A percentile compares a stretch with the other conserved stretches of the same genome.
Conservation (phyloP, 192 early-diverging fungal species). For the Pecoramyces ruminantium region DNA sequence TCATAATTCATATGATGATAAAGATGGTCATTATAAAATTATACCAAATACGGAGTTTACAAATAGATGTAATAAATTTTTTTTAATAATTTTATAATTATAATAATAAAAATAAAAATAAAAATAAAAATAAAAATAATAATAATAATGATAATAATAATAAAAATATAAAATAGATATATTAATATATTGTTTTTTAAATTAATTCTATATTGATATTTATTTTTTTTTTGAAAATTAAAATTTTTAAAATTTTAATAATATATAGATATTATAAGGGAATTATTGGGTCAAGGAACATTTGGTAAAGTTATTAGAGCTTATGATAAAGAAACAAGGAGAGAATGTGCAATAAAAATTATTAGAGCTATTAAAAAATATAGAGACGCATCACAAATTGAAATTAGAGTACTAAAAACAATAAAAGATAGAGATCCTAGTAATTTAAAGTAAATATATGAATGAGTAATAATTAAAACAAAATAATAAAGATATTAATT, state of each 20-base stretch:
- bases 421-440: slow-evolving; percentile 64
- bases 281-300: slow-evolving; percentile 85
- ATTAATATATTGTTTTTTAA: too few species aligned
- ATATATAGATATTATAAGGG: slow-evolving; percentile 66
- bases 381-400: slow-evolving; percentile 75
- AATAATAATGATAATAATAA: too few species aligned
- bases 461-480: too few species aligned
- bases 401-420: slow-evolving; percentile 69
- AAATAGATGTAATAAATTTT: slow-evolving; percentile 38
- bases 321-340: slow-evolving; percentile 35
- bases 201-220: too few species aligned
- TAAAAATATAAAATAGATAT: too few species aligned
- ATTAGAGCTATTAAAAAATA: slow-evolving; percentile 89
- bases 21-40: slow-evolving; percentile 87
- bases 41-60: slow-evolving; percentile 53
- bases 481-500: too few species aligned
- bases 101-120: not conserved
- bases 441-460: slow-evolving; percentile 50
- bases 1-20: slow-evolving; percentile 47
- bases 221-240: too few species aligned
- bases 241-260: too few species aligned
- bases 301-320: slow-evolving; percentile 95
- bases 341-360: slow-evolving; percentile 74
- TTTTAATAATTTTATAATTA: not conserved
- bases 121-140: not conserved